A percentile compares a stretch with the other conserved stretches of the same genome.
These are phyloP conservation scores for Trichosporon coremiiforme DNA, from an alignment of 1,284 basidiomycete genomes.

Conservation along the genomic window DNA sequence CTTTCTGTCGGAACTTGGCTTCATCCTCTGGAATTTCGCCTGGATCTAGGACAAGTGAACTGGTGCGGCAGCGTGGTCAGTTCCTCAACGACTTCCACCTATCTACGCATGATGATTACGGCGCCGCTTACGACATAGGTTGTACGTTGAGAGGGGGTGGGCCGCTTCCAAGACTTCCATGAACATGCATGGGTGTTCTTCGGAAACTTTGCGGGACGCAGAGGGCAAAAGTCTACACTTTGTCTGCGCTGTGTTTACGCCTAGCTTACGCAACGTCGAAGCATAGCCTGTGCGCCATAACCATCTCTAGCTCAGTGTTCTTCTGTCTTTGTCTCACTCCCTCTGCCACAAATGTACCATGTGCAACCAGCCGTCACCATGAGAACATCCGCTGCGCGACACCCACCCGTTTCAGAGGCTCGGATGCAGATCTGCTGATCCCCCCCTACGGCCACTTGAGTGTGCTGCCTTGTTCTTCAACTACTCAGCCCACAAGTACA, in stretches of 20 bases:
- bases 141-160: too few relatives aligned
- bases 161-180: not conserved
- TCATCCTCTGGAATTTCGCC: too few relatives aligned
- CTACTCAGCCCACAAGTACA: too few relatives aligned
- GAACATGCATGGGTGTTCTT: too few relatives aligned
- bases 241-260: too few relatives aligned
- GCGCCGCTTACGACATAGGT: not conserved
- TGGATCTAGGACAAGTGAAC: too few relatives aligned
- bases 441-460: not conserved
- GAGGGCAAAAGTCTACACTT: too few relatives aligned
- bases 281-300: not conserved
- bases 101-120: not conserved
- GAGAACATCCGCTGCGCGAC: not conserved
- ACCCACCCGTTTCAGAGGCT: not conserved
- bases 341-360: not conserved
- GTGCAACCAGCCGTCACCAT: not conserved
- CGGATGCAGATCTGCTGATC: not conserved
- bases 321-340: not conserved
- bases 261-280: too few relatives aligned
- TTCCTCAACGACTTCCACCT: constrained; percentile 4
- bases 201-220: too few relatives aligned
- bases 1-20: not conserved
- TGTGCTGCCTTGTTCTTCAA: too few relatives aligned
- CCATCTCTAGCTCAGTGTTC: not conserved
- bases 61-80: too few relatives aligned